These are phyloP conservation scores for Amanita thiersii DNA, from an alignment of 768 basidiomycete genomes.

Conservation along the genomic window DNA sequence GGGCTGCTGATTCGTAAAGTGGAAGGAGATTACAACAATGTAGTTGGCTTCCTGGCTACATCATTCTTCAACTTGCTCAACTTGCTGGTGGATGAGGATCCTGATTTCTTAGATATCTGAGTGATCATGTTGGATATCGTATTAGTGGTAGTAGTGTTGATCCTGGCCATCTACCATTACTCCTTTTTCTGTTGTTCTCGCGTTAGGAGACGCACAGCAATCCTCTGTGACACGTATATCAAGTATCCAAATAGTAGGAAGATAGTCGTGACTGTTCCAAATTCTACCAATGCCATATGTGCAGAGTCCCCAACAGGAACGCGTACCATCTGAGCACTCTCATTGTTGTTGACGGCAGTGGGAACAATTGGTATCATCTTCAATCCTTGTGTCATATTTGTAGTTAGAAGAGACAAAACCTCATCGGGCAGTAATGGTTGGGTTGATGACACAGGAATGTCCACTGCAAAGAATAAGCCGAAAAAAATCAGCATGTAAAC, in stretches of 20 bases:
- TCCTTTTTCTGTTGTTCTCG: background rate
- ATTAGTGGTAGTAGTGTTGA: too few species aligned
- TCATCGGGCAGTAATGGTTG: background rate
- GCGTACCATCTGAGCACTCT: conserved; percentile 16
- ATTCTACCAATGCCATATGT: conserved; percentile 33
- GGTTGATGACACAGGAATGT: background rate
- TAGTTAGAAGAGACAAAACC: background rate
- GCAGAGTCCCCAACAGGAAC: conserved; percentile 29
- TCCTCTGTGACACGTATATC: conserved; percentile 18
- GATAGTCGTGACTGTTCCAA: conserved; percentile 30
- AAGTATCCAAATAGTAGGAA: conserved; percentile 31
- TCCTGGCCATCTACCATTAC: too few species aligned
- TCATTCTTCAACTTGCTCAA: conserved; percentile 76
- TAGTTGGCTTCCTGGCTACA: conserved; percentile 87
- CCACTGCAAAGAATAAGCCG: background rate
- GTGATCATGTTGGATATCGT: too few species aligned
- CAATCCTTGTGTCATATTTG: background rate
- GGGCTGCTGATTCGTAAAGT: conserved; percentile 76
- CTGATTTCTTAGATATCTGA: conserved; percentile 61
- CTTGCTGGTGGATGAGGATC: conserved; percentile 63
- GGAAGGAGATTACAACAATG: conserved; percentile 86
- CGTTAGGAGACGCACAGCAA: conserved; percentile 7
- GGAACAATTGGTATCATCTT: conserved; percentile 4
- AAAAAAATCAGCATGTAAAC: too few species aligned
- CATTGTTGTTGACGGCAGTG: conserved; percentile 8